phyloP scores from a whole-genome alignment of 257 asterid genomes.

The Verbena officinalis region DNA sequence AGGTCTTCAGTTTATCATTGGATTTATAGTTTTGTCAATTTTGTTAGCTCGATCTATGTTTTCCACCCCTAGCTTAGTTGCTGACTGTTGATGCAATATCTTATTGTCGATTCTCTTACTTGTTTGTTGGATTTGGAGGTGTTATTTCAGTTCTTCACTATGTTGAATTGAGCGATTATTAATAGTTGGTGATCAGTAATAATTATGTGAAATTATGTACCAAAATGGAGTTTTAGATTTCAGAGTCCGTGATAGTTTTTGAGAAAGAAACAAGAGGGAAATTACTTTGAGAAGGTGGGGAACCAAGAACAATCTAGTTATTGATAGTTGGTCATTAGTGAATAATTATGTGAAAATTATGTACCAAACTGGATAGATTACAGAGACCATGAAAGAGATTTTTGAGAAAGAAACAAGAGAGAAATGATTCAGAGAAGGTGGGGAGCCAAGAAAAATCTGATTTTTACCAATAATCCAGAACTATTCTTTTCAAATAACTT shows the following conservation, averaged over 20 bases:
- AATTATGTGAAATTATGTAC: not conserved
- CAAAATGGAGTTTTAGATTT: not conserved
- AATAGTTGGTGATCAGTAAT: conserved; percentile 3
- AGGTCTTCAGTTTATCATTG: conserved; percentile 39
- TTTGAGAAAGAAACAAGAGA: not conserved
- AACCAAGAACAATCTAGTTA: not conserved
- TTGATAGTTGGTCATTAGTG: conserved; percentile 4
- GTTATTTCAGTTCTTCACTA: not conserved
- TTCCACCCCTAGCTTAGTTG: not conserved
- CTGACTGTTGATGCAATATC: conserved; percentile 3
- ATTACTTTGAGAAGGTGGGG: not conserved
- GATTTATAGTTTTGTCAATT: conserved; percentile 1
- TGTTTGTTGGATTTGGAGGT: not conserved
- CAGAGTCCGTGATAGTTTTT: not conserved
- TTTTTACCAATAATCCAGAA: not conserved
- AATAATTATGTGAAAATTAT: not conserved
- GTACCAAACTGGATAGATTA: not conserved
- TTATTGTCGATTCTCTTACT: not conserved
- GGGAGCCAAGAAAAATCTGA: not conserved
- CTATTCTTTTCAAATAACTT: not conserved
- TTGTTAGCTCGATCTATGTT: not conserved
- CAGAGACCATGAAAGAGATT: not conserved
- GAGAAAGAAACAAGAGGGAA: not conserved
- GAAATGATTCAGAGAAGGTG: conserved; percentile 7
- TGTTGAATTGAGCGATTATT: not conserved